Evolutionary conservation across 2,329 filamentous ascomycete genomes (phyloP), one percentile per base, ranked within the genome.

Genomic region (Claviceps sp.): DNA sequence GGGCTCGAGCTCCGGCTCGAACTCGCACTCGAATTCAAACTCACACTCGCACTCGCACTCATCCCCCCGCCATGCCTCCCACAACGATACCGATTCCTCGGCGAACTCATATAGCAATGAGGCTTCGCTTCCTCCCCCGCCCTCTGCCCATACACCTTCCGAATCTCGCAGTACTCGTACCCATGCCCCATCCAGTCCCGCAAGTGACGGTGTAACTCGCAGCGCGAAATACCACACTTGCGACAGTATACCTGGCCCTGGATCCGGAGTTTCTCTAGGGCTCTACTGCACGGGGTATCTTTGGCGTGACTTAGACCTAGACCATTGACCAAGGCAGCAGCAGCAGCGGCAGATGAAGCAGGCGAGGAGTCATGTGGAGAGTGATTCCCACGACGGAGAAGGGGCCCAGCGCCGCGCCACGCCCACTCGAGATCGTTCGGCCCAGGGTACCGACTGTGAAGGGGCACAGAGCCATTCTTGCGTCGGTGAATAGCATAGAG

Each of bases 361-460:
- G 11, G 2, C n/a, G 19, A 42, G 48, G 5, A 4, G 24, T 45
- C 43, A 4, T 11, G 26, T 46, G 19, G 46, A 50, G 19, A 30
- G 26, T 10, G 24, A 37, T 16, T 49, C 52, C 39, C 11, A 5
- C 61, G 56, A 53, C 63, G 62, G 47, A 73, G 58, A 42, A 75
- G 67, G 13, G 69, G 68, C 1, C 73, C 73, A 3, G 78, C 76
- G 49, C 76, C 68, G 56, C 78, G 75, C 78, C 80, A 84, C 45
- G 79, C 79, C 72, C 77, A 80, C 61, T 84, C 80, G 61, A 81
- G 72, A 56, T 79, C 74, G 64, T 83, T 83, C 51, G 80, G 80
- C 0, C 80, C 80, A 6, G 70, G 63, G 46, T 81, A 79, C 14
- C 79, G 73, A 47, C 73, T 73, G 17, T 74, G 74, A 16, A 84